phyloP scores from a whole-genome alignment of 192 early-diverging fungal genomes.

The Chytriomyces confervae region DNA sequence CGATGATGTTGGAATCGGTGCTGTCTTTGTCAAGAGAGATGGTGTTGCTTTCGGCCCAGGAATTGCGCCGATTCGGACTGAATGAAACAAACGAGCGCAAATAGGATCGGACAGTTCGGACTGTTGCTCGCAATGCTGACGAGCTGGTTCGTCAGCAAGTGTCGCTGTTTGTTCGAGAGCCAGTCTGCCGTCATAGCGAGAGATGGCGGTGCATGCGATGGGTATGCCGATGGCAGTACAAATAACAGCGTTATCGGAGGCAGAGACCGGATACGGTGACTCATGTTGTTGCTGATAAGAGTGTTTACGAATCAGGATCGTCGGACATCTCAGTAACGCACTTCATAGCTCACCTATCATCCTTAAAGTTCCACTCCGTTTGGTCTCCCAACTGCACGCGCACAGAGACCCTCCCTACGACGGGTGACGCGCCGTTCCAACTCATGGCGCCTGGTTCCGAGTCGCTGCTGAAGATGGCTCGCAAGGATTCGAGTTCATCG shows the following conservation, averaged over 20 bases:
- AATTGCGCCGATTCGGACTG: neutral
- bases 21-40: neutral
- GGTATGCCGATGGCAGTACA: conserved; percentile 12
- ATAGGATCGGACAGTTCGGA: too few relatives aligned
- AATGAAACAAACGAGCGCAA: neutral
- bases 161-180: neutral
- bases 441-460: too few relatives aligned
- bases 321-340: neutral
- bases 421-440: too few relatives aligned
- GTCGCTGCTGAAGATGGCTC: neutral
- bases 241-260: conserved; percentile 6
- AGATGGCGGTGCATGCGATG: conserved; percentile 4
- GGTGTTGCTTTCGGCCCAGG: neutral
- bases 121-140: neutral
- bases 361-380: too few relatives aligned
- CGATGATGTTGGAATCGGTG: neutral
- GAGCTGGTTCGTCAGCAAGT: neutral
- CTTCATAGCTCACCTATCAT: neutral
- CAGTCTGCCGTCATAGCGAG: conserved; percentile 11
- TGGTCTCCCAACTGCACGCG: conserved; percentile 6
- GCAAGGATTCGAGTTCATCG: too few relatives aligned
- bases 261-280: neutral
- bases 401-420: conserved; percentile 6
- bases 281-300: neutral
- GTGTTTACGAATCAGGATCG: neutral